Evolutionary conservation across 257 asterid species (phyloP).

Genomic region (Fraxinus cuspidata): DNA sequence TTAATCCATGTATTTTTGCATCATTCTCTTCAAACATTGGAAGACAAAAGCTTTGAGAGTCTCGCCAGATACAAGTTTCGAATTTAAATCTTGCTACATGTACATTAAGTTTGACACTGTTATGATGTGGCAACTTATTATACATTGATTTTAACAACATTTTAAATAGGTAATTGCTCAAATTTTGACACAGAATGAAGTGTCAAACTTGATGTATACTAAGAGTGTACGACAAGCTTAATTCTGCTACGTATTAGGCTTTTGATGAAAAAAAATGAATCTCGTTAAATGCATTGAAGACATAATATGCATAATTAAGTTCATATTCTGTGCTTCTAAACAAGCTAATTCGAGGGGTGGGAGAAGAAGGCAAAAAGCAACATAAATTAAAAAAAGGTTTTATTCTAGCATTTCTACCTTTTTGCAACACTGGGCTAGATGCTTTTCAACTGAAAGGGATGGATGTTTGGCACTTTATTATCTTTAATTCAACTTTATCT

Average conservation of each 20-base stretch:
- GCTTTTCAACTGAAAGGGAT: conserved; percentile 27
- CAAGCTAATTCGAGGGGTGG: background rate
- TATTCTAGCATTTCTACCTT: conserved; percentile 31
- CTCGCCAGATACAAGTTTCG: background rate
- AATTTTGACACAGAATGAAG: no score
- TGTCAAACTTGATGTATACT: no score
- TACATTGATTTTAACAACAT: no score
- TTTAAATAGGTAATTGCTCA: no score
- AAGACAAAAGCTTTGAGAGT: background rate
- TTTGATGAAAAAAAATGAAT: background rate
- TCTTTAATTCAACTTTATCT: conserved; percentile 17
- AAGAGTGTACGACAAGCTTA: background rate
- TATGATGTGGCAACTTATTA: no score
- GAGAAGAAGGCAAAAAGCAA: conserved; percentile 10
- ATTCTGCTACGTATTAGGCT: background rate
- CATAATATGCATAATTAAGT: no score
- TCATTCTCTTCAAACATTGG: background rate
- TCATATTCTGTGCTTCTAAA: no score
- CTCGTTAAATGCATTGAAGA: background rate
- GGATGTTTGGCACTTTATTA: conserved; percentile 24
- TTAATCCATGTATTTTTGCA: background rate
- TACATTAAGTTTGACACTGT: no score
- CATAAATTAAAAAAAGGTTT: conserved; percentile 27
- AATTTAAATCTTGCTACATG: no score
- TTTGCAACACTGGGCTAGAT: conserved; percentile 27